Base-by-base conservation (phyloP, 1,284 basidiomycete genomes). In the Lentinus polychrous region DNA sequence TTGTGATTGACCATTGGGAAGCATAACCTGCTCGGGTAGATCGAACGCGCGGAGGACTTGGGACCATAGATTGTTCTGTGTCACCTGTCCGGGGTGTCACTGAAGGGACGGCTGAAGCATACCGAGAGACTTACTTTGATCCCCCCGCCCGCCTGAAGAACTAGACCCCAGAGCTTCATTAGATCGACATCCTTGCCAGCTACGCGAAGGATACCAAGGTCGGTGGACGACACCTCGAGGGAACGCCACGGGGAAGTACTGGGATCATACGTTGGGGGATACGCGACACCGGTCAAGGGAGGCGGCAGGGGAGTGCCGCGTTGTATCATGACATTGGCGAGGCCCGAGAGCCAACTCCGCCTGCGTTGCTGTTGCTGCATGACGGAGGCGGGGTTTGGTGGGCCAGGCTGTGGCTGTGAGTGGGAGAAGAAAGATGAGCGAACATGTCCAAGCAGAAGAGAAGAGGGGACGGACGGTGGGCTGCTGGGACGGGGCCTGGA, bases 141-240 rank as follows among this genome's bases (percentile, higher is more conserved):
- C 14, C 71, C 67, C 31, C 85, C 85, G 34, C 86, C 85, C 33
- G 66, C 58, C 52, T 76, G 69, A 49, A 68, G 66, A 35, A 85
- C 80, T 36, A 76, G 50, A 10, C 68, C 70, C 80, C 81, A 89
- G 7, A 90, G 66, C 55, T 72, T 82, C 65, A 87, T 85, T 36
- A 93, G 63, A 56, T 85, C 84, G 44, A 92, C 72, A 60, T 92
- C 89, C 64, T 81, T 88, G 17, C 87, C 88, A 2, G 82, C 80
- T 39, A 93, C 60, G 50, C 79, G 77, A 58, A 89, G 70, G 35
- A 72, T 65, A 39, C 86, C 86, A 14, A 72, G 54, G 52, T 86
- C 85, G 23, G 58, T 55, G 15, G 70, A 59, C 6, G 75, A 75
- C 36, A 73, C 68, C 51, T 88, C 85, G 50, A 89, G 64, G 43